phyloP scores from a whole-genome alignment of 148 eudicot species.

The Dianthus caryophyllus region DNA sequence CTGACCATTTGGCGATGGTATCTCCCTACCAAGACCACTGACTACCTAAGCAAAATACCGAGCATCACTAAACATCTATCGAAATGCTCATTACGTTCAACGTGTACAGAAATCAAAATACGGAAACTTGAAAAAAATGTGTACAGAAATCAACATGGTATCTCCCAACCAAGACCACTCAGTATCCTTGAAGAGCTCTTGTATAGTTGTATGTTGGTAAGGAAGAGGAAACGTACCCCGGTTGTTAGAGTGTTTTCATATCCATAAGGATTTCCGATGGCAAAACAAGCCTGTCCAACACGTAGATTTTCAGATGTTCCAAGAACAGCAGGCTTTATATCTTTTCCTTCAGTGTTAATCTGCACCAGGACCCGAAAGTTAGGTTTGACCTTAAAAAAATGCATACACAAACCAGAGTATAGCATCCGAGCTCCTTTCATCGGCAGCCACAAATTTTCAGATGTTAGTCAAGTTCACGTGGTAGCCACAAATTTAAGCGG shows the following conservation, averaged over 20 bases:
- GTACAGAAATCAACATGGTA: neutral
- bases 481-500: too few relatives aligned
- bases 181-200: neutral
- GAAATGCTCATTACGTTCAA: neutral
- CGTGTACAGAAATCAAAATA: neutral
- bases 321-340: slow-evolving; percentile 60
- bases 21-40: slow-evolving; percentile 94
- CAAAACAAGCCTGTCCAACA: slow-evolving; percentile 94
- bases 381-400: neutral
- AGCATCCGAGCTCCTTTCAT: neutral
- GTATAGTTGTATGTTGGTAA: neutral
- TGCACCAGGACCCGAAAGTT: slow-evolving; percentile 21
- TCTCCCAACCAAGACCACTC: neutral
- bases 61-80: neutral
- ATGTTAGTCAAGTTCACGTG: too few relatives aligned
- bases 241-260: slow-evolving; percentile 87
- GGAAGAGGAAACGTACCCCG: slow-evolving; percentile 51
- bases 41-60: slow-evolving; percentile 50
- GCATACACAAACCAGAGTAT: neutral
- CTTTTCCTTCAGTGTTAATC: slow-evolving; percentile 65
- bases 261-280: slow-evolving; percentile 95
- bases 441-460: too few relatives aligned
- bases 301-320: slow-evolving; percentile 59
- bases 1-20: slow-evolving; percentile 93
- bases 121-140: neutral